Conservation (phyloP, 495 filamentous ascomycete species). For the Xanthoparmelia taractica region DNA sequence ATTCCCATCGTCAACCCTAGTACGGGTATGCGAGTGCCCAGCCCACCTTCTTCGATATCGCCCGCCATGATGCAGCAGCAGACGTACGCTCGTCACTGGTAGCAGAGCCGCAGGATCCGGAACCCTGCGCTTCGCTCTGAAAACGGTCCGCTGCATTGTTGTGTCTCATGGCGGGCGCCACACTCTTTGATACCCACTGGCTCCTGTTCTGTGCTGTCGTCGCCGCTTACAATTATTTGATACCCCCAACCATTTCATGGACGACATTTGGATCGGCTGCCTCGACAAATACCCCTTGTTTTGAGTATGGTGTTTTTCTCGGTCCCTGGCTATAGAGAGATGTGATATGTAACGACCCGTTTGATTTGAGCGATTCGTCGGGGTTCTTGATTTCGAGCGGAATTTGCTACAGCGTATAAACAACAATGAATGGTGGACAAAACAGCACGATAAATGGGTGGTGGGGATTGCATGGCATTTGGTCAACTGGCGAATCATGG, state of each 20-base stretch:
- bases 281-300: constrained; percentile 24
- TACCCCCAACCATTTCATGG: constrained; percentile 11
- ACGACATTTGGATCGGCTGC: constrained; percentile 19
- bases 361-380: constrained; percentile 10
- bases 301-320: constrained; percentile 24
- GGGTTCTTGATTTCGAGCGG: not conserved
- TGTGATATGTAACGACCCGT: constrained; percentile 21
- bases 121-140: constrained; percentile 15
- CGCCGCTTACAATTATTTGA: constrained; percentile 9
- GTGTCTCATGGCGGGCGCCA: constrained; percentile 24
- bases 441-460: constrained; percentile 10
- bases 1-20: constrained; percentile 98
- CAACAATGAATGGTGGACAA: constrained; percentile 5
- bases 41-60: constrained; percentile 85
- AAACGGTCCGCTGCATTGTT: constrained; percentile 18
- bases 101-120: constrained; percentile 31
- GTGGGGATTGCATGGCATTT: constrained; percentile 6
- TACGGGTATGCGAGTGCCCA: constrained; percentile 79
- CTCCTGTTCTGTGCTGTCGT: constrained; percentile 20
- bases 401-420: constrained; percentile 3
- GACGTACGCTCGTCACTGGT: constrained; percentile 53
- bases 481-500: constrained; percentile 15
- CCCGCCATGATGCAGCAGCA: constrained; percentile 76
- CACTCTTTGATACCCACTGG: constrained; percentile 17
- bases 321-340: constrained; percentile 24